Evolutionary conservation across 306 rosid genomes (phyloP), one percentile per base, ranked within the genome.

Genomic region (Benincasa hispida): DNA sequence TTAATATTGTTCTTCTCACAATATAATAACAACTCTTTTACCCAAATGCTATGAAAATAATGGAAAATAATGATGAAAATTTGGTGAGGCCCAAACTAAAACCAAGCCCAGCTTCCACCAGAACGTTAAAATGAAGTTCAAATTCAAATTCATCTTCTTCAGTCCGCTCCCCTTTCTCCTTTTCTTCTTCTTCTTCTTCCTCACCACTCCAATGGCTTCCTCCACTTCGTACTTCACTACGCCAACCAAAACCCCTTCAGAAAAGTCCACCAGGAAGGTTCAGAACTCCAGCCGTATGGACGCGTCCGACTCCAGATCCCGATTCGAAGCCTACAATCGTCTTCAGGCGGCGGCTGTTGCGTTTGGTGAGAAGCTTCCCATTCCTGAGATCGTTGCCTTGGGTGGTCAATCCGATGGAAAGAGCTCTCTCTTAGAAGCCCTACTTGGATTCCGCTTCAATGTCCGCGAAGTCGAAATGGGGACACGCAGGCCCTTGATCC

Each of bases 381-480:
- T 94, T 45, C 98, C 98, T 0, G 97, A 94, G 90, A 94, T 94
- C 37, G 94, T 94, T 0, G 96, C 96, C 10, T 79, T 94, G 1
- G 98, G 97, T 0, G 98, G 98, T 11, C 97, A 94, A 17, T 91
- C 98, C 1, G 97, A 94, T 66, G 97, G 97, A 5, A 94, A 94
- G 80, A 88, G 96, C 80, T 94, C 98, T 2, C 96, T 94, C 78
- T 83, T 94, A 0, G 97, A 94, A 77, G 98, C 97, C 0, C 89
- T 94, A 15, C 88, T 91, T 3, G 97, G 97, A 1, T 94, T 94
- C 79, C 93, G 97, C 0, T 94, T 94, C 91, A 94, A 94, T 74
- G 91, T 91, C 54, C 97, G 97, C 10, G 96, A 94, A 79, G 98
- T 94, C 34, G 98, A 94, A 83, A 94, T 94, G 95, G 97, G 98